Base-by-base conservation (phyloP, 768 basidiomycete species). In the Cystofilobasidium ferigula region DNA sequence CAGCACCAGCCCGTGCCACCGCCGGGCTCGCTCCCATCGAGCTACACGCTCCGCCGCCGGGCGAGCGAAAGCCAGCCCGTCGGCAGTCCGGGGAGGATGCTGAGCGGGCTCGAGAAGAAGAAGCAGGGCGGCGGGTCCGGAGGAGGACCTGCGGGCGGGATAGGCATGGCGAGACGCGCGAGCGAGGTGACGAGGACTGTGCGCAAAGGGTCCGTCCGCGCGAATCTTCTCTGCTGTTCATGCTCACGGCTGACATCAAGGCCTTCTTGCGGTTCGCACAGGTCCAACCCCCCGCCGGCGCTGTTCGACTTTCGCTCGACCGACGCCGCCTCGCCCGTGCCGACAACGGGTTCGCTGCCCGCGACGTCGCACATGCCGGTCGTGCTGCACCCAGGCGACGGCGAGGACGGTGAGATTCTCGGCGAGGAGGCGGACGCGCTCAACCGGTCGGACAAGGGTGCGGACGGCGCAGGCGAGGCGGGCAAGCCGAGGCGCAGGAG, bases 401-500 rank as follows among this genome's bases (percentile, higher is more conserved):
- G 43, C 32, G 65, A 67, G 54, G 65, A 67, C 34, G 65, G 65
- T 20, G 65, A 67, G 24, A 67, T 67, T n/a, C 60, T 67, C 12
- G 65, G 60, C 42, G 47, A 56, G 40, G 65, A 67, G 34, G 60
- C 60, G 24, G 53, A 45, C 34, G 57, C 45, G 42, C 48, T 63
- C 53, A 48, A 51, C 16, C 48, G 58, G 32, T 43, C 56, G 16
- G 63, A 42, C n/a, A 48, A 42, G 13, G 59, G 28, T 16, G 65
- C 53, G 35, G 48, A 60, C 18, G 45, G 22, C 22, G 45, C 45
- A 5, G 43, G 24, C 6, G 26, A 30, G 30, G 51, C 28, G 2
- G 24, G 58, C 20, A 60, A 43, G 36, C 3, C 40, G 35, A 8
- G 43, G 16, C 72, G 75, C 22, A 89, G 85, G 81, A 89, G 89